Conservation (phyloP, 306 rosid genomes). For the Glycyrrhiza uralensis region DNA sequence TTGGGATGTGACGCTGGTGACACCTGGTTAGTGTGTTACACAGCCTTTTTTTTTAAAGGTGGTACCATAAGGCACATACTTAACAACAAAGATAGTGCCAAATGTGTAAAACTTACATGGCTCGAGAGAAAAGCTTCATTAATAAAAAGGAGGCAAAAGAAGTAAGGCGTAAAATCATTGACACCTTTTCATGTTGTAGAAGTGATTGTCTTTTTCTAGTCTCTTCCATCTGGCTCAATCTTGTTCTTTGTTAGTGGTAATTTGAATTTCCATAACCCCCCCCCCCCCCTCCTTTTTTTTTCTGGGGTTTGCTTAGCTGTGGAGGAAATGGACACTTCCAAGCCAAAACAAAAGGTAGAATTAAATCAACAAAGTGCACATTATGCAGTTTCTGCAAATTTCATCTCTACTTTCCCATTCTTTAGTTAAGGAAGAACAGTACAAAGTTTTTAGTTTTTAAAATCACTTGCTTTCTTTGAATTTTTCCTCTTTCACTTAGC, state of each 20-base stretch:
- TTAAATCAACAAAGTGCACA: not conserved
- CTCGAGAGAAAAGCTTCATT: slow-evolving; percentile 1
- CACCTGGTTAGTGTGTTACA: not conserved
- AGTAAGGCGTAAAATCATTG: not conserved
- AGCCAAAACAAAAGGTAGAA: not conserved
- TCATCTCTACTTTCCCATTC: not conserved
- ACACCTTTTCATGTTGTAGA: not conserved
- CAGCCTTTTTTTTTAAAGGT: not conserved
- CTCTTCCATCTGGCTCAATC: not conserved
- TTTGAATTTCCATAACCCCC: not conserved
- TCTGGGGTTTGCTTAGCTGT: not conserved
- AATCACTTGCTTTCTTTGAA: not conserved
- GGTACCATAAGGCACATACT: not conserved
- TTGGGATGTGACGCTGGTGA: not conserved
- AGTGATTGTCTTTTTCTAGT: slow-evolving; percentile 5
- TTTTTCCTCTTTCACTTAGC: not conserved
- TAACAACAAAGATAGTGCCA: not conserved
- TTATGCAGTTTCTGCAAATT: not conserved
- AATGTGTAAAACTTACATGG: not conserved
- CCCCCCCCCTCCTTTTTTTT: no score
- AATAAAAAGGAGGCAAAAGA: not conserved
- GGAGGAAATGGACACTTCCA: not conserved
- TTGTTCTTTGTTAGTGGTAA: not conserved
- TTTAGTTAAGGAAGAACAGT: no score
- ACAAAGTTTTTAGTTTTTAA: no score